Conservation (phyloP, 225 moss, liverwort and hornwort genomes). For the Asterella californica region DNA sequence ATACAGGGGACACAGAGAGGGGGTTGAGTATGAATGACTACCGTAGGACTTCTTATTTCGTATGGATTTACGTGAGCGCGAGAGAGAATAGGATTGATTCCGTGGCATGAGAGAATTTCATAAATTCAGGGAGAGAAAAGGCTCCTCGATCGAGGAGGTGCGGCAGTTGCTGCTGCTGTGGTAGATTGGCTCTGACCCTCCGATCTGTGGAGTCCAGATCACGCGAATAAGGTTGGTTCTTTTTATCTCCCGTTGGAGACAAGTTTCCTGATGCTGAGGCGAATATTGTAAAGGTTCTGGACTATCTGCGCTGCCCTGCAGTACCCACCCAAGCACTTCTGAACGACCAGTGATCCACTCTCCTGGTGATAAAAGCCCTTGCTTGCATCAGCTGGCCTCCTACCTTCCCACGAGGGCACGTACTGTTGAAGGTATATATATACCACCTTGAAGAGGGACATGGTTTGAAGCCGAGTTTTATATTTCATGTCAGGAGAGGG, state of each 20-base stretch:
- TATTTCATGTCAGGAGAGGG: neutral
- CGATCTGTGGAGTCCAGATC: conserved; percentile 4
- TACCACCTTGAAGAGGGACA: neutral
- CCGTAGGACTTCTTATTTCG: too few species aligned
- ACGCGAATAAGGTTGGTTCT: neutral
- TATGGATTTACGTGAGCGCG: too few species aligned
- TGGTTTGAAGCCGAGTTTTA: neutral
- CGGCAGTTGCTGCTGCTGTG: too few species aligned
- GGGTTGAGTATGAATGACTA: too few species aligned
- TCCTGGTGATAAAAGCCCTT: neutral
- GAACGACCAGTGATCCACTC: neutral
- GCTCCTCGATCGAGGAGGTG: too few species aligned
- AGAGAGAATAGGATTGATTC: too few species aligned
- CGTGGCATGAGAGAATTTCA: too few species aligned
- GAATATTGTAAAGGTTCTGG: conserved; percentile 12
- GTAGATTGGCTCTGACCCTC: too few species aligned
- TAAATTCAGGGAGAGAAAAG: too few species aligned
- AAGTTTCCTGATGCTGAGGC: neutral
- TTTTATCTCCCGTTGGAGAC: neutral
- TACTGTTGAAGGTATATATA: neutral
- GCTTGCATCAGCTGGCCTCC: neutral
- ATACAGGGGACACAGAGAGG: too few species aligned
- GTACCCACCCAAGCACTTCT: neutral
- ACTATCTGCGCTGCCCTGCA: neutral
- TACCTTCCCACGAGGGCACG: neutral